A percentile compares a stretch with the other conserved stretches of the same genome.
Conservation (phyloP, 2,329 filamentous ascomycete species). For the Parasarocladium wereldwijsianum region DNA sequence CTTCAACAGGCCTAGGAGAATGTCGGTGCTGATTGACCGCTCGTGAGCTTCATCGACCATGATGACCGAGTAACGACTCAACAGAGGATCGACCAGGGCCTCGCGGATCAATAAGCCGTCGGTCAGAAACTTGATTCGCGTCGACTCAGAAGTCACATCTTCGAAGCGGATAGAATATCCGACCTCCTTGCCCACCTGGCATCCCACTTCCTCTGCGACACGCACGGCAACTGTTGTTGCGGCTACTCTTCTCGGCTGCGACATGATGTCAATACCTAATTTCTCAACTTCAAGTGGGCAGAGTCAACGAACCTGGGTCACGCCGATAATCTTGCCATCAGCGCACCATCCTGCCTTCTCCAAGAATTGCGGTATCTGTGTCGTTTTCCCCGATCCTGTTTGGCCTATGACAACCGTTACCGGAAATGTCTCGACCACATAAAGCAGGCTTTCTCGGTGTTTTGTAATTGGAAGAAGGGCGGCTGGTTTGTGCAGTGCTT, state of each 20-base stretch:
- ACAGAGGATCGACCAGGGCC: slow-evolving; percentile 78
- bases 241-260: slow-evolving; percentile 83
- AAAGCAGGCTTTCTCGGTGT: slow-evolving; percentile 66
- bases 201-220: slow-evolving; percentile 80
- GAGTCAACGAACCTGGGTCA: slow-evolving; percentile 61
- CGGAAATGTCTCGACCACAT: slow-evolving; percentile 69
- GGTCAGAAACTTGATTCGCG: slow-evolving; percentile 87
- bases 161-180: slow-evolving; percentile 91
- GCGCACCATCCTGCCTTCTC: slow-evolving; percentile 80
- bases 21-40: slow-evolving; percentile 80
- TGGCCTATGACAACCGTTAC: slow-evolving; percentile 87
- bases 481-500: slow-evolving; percentile 73
- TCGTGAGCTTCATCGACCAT: slow-evolving; percentile 98
- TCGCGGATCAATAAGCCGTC: slow-evolving; percentile 86
- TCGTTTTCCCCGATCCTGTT: slow-evolving; percentile 91
- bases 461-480: slow-evolving; percentile 75
- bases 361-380: slow-evolving; percentile 85
- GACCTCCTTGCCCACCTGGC: slow-evolving; percentile 75
- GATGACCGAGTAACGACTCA: slow-evolving; percentile 85
- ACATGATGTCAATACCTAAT: slow-evolving; percentile 7
- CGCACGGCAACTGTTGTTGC: slow-evolving; percentile 78
- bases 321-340: slow-evolving; percentile 67
- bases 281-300: not conserved
- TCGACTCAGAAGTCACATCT: slow-evolving; percentile 73
- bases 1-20: slow-evolving; percentile 78